Evolutionary conservation across 2,329 filamentous ascomycete species (phyloP).

Genomic region (Xenoacremonium recifei): DNA sequence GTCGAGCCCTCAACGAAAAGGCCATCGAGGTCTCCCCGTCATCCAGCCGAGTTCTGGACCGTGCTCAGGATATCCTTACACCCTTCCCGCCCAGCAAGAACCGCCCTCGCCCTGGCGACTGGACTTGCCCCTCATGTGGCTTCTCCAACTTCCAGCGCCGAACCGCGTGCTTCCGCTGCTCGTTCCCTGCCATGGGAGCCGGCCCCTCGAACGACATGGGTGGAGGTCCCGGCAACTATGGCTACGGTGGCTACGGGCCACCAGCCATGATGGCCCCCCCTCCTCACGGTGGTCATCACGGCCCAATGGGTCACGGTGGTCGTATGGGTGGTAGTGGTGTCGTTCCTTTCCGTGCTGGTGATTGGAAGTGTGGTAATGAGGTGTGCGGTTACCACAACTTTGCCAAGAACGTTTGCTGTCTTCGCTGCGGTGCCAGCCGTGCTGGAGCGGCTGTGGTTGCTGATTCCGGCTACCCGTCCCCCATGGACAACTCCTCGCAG

Average conservation of each 20-base stretch:
- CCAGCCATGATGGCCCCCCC: constrained; percentile 80
- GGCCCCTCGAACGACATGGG: constrained; percentile 65
- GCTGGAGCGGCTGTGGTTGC: constrained; percentile 92
- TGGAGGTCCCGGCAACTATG: constrained; percentile 51
- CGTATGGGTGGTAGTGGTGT: constrained; percentile 81
- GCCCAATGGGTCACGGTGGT: constrained; percentile 56
- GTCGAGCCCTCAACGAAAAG: constrained; percentile 95
- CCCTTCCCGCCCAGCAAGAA: constrained; percentile 99
- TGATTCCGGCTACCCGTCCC: constrained; percentile 86
- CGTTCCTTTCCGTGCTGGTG: constrained; percentile 95
- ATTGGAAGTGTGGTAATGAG: constrained; percentile 98
- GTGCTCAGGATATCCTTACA: constrained; percentile 91
- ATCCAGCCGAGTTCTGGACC: constrained; percentile 92
- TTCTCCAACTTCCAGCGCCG: constrained; percentile 99
- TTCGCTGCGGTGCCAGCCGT: constrained; percentile 92
- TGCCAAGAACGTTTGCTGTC: constrained; percentile 97
- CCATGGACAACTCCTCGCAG: constrained; percentile 81
- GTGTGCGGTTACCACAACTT: constrained; percentile 99
- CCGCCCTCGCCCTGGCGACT: constrained; percentile 92
- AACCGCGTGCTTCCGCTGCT: constrained; percentile 98
- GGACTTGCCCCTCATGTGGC: constrained; percentile 97
- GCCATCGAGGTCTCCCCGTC: constrained; percentile 98
- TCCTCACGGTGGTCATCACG: constrained; percentile 63
- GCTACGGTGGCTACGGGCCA: constrained; percentile 61
- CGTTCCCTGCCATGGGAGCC: constrained; percentile 89